A percentile compares a stretch with the other conserved stretches of the same genome.
These are phyloP conservation scores for Croton setiger DNA, from an alignment of 441 rosid species.

Conservation along the genomic window DNA sequence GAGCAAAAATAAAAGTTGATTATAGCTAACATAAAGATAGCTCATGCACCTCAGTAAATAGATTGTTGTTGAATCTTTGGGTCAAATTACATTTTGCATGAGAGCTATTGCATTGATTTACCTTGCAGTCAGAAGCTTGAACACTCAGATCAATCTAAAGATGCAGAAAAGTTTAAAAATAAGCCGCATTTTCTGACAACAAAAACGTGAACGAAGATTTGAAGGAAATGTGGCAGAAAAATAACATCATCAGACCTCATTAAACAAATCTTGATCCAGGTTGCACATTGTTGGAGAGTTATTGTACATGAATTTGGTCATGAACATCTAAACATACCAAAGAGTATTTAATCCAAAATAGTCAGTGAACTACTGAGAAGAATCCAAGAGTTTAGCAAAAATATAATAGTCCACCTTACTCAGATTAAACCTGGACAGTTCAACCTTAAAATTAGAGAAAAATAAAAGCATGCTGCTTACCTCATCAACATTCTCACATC, in stretches of 20 bases:
- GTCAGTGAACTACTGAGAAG: background rate
- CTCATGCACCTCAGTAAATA: conserved; percentile 25
- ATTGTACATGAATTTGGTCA: background rate
- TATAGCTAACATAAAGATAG: background rate
- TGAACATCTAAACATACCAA: conserved; percentile 23
- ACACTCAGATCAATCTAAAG: conserved; percentile 20
- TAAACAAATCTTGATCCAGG: conserved; percentile 25
- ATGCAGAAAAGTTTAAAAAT: conserved; percentile 4
- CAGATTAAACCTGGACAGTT: background rate
- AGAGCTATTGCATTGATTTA: conserved; percentile 19
- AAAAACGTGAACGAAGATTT: conserved; percentile 1
- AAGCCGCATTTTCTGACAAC: background rate
- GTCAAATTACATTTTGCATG: conserved; percentile 15
- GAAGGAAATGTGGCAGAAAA: background rate
- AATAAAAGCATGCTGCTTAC: conserved; percentile 20
- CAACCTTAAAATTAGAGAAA: background rate
- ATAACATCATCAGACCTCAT: conserved; percentile 17
- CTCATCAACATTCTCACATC: conserved; percentile 28
- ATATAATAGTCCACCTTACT: background rate
- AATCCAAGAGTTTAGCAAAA: background rate
- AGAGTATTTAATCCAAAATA: conserved; percentile 12
- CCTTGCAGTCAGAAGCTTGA: conserved; percentile 12
- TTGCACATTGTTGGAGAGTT: conserved; percentile 23
- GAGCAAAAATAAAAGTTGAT: background rate
- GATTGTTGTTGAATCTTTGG: conserved; percentile 12